These are phyloP conservation scores for Pythium aristosporum DNA, from an alignment of 352 stramenopile species.

Conservation along the genomic window DNA sequence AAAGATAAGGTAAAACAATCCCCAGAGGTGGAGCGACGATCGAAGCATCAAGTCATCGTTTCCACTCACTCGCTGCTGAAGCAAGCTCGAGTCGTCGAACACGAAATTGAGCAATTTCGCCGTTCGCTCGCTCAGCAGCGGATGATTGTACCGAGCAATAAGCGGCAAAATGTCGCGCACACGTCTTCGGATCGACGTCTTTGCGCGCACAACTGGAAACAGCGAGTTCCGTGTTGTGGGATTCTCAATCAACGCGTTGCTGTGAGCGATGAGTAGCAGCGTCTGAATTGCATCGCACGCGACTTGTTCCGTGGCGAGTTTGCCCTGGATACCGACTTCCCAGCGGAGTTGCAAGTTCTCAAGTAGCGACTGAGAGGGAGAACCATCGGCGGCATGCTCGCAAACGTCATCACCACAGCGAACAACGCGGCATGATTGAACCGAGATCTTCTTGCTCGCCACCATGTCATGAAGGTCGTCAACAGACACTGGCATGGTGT, in stretches of 20 bases:
- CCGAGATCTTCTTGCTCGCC: not conserved
- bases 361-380: slow-evolving; percentile 29
- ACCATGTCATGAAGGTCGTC: slow-evolving; percentile 53
- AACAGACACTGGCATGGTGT: slow-evolving; percentile 34
- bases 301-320: slow-evolving; percentile 47
- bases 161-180: slow-evolving; percentile 51
- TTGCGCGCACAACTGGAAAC: slow-evolving; percentile 61
- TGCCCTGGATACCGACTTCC: slow-evolving; percentile 63
- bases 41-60: slow-evolving; percentile 28
- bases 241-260: slow-evolving; percentile 52
- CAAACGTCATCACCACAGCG: slow-evolving; percentile 19
- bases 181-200: slow-evolving; percentile 47
- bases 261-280: slow-evolving; percentile 57
- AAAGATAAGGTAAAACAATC: slow-evolving; percentile 80
- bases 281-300: slow-evolving; percentile 71
- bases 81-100: slow-evolving; percentile 36
- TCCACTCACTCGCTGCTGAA: slow-evolving; percentile 22
- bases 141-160: slow-evolving; percentile 44
- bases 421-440: slow-evolving; percentile 8
- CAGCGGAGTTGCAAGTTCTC: slow-evolving; percentile 78
- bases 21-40: slow-evolving; percentile 54
- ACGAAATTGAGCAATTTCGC: slow-evolving; percentile 66
- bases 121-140: slow-evolving; percentile 54
- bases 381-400: not conserved
- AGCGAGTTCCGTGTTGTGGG: slow-evolving; percentile 25